Evolutionary conservation across 441 rosid species (phyloP), one percentile per base, ranked within the genome.

Genomic region (Manihot esculenta): DNA sequence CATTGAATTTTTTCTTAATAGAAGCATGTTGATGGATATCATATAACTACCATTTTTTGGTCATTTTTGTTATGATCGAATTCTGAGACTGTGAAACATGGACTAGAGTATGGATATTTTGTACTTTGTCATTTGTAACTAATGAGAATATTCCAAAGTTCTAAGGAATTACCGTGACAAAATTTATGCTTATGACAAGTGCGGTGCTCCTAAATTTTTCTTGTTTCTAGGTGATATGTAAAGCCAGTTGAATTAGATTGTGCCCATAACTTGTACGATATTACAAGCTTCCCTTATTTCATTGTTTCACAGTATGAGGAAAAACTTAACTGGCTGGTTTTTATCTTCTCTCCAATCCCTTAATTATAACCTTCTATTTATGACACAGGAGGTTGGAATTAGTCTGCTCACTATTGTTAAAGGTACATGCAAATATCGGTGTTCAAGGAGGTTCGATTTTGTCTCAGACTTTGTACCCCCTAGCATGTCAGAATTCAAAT

Each of bases 391-490:
- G 79, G 89, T 83, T 67, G 83, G 87, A 53, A 7, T 84, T 58
- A 86, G 75, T 82, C 78, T 93, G 86, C 88, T 90, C 70, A 86
- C 93, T 17, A 48, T 89, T 68, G 88, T 93, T 48, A 93, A 93
- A 84, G 93, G 92, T 68, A 83, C 93, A 15, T 8, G 82, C 76
- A 88, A 85, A 64, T 93, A 93, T 76, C 91, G 97, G 7, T 88
- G 84, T 45, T 82, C 97, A 12, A 64, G 76, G 78, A 91, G 77
- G 87, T 73, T 38, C 13, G 91, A 94, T 87, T 70, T 27, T 71
- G 80, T 84, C 75, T 73, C 79, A 6, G 97, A 94, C 79, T 94
- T 85, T 76, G 42, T 94, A 75, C 95, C 97, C 68, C 97, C 95
- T 18, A 91, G 95, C 80, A 80, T 74, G 74, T 84, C 85, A 58